Conservation (phyloP, 2,329 filamentous ascomycete species). For the Aspergillus ustus region DNA sequence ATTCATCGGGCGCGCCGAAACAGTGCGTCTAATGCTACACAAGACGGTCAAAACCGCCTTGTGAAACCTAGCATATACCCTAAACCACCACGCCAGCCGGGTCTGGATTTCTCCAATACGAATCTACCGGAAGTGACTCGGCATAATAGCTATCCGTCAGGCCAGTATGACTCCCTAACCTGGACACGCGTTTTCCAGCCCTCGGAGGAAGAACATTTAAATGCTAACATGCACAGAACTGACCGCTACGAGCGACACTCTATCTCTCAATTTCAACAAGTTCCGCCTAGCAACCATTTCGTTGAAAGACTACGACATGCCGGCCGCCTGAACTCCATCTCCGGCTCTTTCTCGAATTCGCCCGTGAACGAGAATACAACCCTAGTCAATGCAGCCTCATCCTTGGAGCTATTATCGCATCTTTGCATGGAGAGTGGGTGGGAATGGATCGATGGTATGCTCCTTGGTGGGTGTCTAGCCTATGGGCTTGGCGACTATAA, state of each 20-base stretch:
- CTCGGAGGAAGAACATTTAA: slow-evolving; percentile 23
- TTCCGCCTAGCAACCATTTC: slow-evolving; percentile 33
- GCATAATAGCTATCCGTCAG: slow-evolving; percentile 43
- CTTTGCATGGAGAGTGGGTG: slow-evolving; percentile 80
- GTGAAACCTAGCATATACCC: slow-evolving; percentile 64
- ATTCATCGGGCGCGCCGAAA: slow-evolving; percentile 60
- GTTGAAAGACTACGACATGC: slow-evolving; percentile 37
- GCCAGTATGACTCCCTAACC: slow-evolving; percentile 38
- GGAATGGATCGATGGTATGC: slow-evolving; percentile 91
- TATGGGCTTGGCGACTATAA: slow-evolving; percentile 87
- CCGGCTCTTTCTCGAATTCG: slow-evolving; percentile 37
- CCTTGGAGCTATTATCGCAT: slow-evolving; percentile 72
- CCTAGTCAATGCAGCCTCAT: slow-evolving; percentile 64
- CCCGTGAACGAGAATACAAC: slow-evolving; percentile 47
- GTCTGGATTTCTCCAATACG: slow-evolving; percentile 53
- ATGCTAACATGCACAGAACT: slow-evolving; percentile 21
- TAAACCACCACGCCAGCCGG: slow-evolving; percentile 63
- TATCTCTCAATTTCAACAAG: slow-evolving; percentile 31
- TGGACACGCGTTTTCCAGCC: slow-evolving; percentile 21
- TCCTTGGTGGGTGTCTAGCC: slow-evolving; percentile 86
- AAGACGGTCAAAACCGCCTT: slow-evolving; percentile 47
- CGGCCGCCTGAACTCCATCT: slow-evolving; percentile 37
- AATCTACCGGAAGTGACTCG: slow-evolving; percentile 30
- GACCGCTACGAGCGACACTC: slow-evolving; percentile 31
- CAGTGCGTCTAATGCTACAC: slow-evolving; percentile 52